Base-by-base conservation (phyloP, 129 eudicot species). In the Saposhnikovia divaricata region DNA sequence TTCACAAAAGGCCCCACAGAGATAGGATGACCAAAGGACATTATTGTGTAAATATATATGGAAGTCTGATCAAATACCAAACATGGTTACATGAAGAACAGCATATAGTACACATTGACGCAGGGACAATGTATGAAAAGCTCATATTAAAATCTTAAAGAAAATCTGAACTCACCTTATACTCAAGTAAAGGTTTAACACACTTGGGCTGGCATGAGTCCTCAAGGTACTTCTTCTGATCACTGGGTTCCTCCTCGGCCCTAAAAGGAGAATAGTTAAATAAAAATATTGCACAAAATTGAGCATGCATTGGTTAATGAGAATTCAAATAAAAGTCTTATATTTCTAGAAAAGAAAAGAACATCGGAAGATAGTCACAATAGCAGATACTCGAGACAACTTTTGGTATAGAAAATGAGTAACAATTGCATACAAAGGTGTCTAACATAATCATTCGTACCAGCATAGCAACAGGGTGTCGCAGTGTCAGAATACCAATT, bases 231-330 rank as follows among this genome's bases (percentile, higher is more conserved):
- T 83, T 89, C 90, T 91, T 91, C 72, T 84, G 97, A 77, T 91
- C 97, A 71, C 88, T 89, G 7, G 90, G 97, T 72, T 91, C 97
- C 71, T 91, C 97, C 16, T 91, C 97, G 43, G 97, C 76, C 97
- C 97, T 91, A 76, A 34, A 53, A 53, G 8, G 53, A 76, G 69
- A 43, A 77, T 75, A n/a, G 84, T 11, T 4, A 14, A 68, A 15
- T 68, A 68, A 68, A 68, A 9, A 13, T 7, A 1, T 66, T 0
- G 21, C 19, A 39, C 14, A 1, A 40, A n/a, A 74, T 4, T 42
- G 76, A 21, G 47, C 68, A 59, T 7, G 68, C 69, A 9, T 9
- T n/a, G 69, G 18, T 61, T 2, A 61, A n/a, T 25, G 5, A 10
- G 34, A 61, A 61, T 5, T 16, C 69, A 61, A n/a, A 61, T 61